These are phyloP conservation scores for Lolium perenne DNA, from an alignment of 176 grass and related monocot genomes.

Conservation along the genomic window DNA sequence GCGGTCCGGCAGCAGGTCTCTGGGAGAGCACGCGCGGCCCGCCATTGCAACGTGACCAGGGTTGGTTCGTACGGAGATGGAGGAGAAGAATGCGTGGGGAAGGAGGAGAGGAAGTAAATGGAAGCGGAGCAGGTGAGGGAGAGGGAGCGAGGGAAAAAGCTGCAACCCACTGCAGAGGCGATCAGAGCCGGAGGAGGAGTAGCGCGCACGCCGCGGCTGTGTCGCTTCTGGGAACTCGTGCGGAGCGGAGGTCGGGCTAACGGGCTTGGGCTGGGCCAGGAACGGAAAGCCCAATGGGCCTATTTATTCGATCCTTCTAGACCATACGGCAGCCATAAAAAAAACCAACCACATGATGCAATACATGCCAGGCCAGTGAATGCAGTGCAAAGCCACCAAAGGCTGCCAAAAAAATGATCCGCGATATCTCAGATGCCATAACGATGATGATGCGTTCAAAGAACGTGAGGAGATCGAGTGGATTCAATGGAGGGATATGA, in stretches of 20 bases:
- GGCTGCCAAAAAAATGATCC: background rate
- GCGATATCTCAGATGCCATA: background rate
- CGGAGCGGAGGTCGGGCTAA: background rate
- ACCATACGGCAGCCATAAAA: background rate
- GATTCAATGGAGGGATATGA: background rate
- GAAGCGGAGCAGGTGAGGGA: background rate
- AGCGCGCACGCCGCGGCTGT: background rate
- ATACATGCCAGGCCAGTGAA: background rate
- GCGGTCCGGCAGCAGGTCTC: background rate
- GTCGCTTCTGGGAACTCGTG: background rate
- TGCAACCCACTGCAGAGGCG: background rate
- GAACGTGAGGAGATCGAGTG: background rate
- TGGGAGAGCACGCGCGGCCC: background rate
- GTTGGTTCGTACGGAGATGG: background rate
- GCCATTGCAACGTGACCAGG: slow-evolving; percentile 12
- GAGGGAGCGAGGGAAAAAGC: background rate
- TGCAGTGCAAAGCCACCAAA: background rate
- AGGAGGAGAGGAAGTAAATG: background rate
- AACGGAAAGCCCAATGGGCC: background rate
- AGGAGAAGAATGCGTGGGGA: background rate
- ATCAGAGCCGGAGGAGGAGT: background rate
- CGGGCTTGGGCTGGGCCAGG: background rate
- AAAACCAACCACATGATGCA: too few relatives aligned
- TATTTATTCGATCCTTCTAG: background rate
- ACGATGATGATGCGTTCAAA: background rate